Base-by-base conservation (phyloP, 2,329 filamentous ascomycete genomes). In the Pseudogymnoascus sp. region DNA sequence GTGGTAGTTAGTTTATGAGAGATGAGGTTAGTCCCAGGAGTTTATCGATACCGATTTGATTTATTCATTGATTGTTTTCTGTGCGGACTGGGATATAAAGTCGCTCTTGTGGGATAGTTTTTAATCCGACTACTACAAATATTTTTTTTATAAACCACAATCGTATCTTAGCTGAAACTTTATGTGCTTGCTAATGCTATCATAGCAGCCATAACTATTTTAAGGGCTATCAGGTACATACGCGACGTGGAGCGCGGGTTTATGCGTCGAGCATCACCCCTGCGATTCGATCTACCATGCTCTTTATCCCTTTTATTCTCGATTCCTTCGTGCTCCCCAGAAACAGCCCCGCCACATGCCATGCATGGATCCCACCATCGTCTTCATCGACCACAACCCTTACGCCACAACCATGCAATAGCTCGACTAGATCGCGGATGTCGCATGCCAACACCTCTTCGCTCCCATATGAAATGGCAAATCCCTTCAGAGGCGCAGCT, bases 381-480 rank as follows among this genome's bases (percentile, higher is more conserved):
- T 89, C 83, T 67, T 83, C 82, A 66, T 62, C 58, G 13, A n/a
- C 77, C 59, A 78, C 75, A n/a, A 87, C 77, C 35, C 78, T 70
- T 33, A 82, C 72, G 2, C 79, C 79, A 12, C 79, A 76, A 57
- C 77, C 77, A 61, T 77, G 74, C 60, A 89, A 75, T 28, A 81
- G 72, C 10, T 73, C 71, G 10, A 88, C 75, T 62, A 90, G 74
- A 21, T 78, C 76, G 64, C 81, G 76, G 15, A 89, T 86, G 64
- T 91, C 88, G 0, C 83, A 80, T 1, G 83, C 84, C 64, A 95
- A 84, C 0, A 94, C 85, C 70, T 95, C 90, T 69, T 92, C 88
- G 1, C 82, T 80, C 0, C 90, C 89, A 67, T 86, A 92, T 5
- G 85, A 77, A 64, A 94, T 78, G 62, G 83, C 82, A 69, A 88